Conservation (phyloP, 2,329 filamentous ascomycete genomes). For the Myotisia sp. region DNA sequence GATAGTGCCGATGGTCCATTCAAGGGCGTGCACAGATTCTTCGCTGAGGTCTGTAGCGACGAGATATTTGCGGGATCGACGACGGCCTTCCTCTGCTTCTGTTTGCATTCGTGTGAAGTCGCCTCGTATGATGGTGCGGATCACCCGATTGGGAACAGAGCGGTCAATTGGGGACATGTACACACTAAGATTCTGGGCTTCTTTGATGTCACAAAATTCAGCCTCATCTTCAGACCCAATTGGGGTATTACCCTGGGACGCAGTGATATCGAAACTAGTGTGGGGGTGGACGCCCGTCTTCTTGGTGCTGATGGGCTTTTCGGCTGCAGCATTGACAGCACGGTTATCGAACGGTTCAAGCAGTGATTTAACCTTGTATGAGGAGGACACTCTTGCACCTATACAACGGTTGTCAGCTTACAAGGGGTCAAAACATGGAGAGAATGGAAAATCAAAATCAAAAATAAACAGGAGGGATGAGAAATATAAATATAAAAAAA, state of each 20-base stretch:
- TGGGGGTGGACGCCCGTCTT: constrained; percentile 55
- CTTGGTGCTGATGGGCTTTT: constrained; percentile 37
- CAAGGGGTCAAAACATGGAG: constrained; percentile 11
- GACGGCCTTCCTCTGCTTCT: constrained; percentile 63
- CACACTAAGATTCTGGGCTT: constrained; percentile 71
- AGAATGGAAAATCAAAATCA: constrained; percentile 7
- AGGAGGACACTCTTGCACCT: constrained; percentile 42
- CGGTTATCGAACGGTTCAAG: constrained; percentile 45
- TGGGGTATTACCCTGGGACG: constrained; percentile 44
- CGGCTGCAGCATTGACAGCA: constrained; percentile 46
- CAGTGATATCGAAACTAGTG: constrained; percentile 65
- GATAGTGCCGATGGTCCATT: constrained; percentile 95
- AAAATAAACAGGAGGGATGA: too few relatives aligned
- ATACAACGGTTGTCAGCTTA: constrained; percentile 7
- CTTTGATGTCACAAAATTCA: constrained; percentile 69
- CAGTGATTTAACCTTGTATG: constrained; percentile 49
- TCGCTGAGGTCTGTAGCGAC: constrained; percentile 93
- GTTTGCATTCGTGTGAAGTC: constrained; percentile 64
- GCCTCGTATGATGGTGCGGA: constrained; percentile 80
- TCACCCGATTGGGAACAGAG: constrained; percentile 63
- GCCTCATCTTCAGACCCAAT: constrained; percentile 77
- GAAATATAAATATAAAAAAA: neutral
- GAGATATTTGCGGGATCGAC: constrained; percentile 73
- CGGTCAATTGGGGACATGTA: constrained; percentile 63
- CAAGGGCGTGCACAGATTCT: constrained; percentile 84